Conservation (phyloP, 352 stramenopile genomes). For the Pythium grandisporangium region DNA sequence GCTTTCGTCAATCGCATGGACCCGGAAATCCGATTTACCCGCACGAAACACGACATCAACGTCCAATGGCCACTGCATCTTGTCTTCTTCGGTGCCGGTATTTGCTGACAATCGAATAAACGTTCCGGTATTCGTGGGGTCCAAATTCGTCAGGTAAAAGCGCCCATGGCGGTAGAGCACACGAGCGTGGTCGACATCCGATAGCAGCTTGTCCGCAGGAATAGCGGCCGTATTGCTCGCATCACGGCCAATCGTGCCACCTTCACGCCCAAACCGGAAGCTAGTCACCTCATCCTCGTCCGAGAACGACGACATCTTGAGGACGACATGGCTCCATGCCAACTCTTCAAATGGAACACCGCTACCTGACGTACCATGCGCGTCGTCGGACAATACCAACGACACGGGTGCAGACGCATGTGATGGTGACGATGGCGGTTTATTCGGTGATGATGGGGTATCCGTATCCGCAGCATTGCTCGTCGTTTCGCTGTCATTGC, state of each 20-base stretch:
- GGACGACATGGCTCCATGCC: constrained; percentile 58
- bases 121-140: constrained; percentile 40
- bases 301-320: constrained; percentile 80
- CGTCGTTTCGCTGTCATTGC: constrained; percentile 4
- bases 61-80: constrained; percentile 77
- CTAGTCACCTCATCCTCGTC: constrained; percentile 69
- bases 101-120: constrained; percentile 53
- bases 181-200: constrained; percentile 33
- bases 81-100: constrained; percentile 21
- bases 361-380: background rate
- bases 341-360: constrained; percentile 10
- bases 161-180: constrained; percentile 42
- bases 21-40: constrained; percentile 74
- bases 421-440: too few species aligned
- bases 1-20: constrained; percentile 39
- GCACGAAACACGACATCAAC: constrained; percentile 54
- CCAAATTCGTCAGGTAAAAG: constrained; percentile 56
- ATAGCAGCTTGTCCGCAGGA: constrained; percentile 62
- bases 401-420: background rate
- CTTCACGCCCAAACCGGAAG: constrained; percentile 47
- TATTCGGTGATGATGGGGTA: too few species aligned
- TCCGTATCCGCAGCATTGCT: too few species aligned
- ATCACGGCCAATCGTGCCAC: constrained; percentile 44
- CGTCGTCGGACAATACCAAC: background rate
- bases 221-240: constrained; percentile 52